Evolutionary conservation across 2,329 filamentous ascomycete genomes (phyloP), one percentile per base, ranked within the genome.

Genomic region (Ophiostoma pallidulum): DNA sequence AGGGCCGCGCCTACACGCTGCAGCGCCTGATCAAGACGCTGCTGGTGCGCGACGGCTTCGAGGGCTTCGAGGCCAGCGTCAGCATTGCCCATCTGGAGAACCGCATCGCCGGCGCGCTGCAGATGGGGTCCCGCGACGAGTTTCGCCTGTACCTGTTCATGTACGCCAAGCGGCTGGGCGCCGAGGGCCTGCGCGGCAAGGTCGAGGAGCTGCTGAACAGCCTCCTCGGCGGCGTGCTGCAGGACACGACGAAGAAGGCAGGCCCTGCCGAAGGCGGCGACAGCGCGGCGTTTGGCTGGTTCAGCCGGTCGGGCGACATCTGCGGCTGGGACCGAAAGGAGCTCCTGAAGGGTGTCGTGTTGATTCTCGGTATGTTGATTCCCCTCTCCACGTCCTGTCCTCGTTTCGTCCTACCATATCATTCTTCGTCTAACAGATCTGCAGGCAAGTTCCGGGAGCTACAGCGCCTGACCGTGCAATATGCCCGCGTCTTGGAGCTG

Each of bases 81-180:
- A 94, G 87, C 47, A 89, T 98, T 53, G 91, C 90, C 7, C 92
- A 98, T 67, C 71, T 98, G 12, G 92, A 98, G 64, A 97, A 96
- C 59, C 80, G 94, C 33, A 82, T 98, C 39, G 91, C 92, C 3
- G 94, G 88, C 4, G 87, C 92, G 0, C 68, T 94, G 60, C 84
- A 87, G 51, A 70, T 98, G 1, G 86, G 84, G 4, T 84, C 92
- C 0, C 84, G 81, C 57, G 90, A 97, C 50, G 92, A 98, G 62
- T 98, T 97, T 67, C 80, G 88, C 49, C 73, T 95, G 1, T 97
- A 97, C 60, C 70, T 98, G n/a, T 84, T 89, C 59, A 97, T 97
- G 89, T 98, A 98, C 60, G 91, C 90, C 4, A 97, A 96, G 68
- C 82, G 92, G 0, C 77, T 98, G 6, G 92, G 92, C 1, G 88